These are phyloP conservation scores for Pseudocercospora macadamiae DNA, from an alignment of 2,329 filamentous ascomycete genomes.

Conservation along the genomic window DNA sequence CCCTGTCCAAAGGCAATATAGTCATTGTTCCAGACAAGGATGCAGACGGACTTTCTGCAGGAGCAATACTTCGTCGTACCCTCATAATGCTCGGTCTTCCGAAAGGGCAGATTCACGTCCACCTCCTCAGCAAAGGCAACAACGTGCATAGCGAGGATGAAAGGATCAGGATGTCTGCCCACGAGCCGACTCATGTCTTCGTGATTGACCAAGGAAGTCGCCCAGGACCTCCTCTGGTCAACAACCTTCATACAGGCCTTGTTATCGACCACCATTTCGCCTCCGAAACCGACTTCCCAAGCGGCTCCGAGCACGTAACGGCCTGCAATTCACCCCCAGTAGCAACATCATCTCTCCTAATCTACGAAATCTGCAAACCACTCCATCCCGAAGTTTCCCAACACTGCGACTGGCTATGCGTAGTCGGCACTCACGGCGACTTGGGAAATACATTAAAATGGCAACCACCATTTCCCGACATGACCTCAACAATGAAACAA, in stretches of 20 bases:
- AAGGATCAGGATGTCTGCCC: constrained; percentile 54
- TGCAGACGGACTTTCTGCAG: constrained; percentile 67
- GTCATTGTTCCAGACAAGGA: constrained; percentile 71
- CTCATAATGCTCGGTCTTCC: constrained; percentile 62
- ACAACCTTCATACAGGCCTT: constrained; percentile 54
- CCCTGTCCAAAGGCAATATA: constrained; percentile 52
- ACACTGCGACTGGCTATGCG: constrained; percentile 63
- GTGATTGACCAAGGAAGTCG: constrained; percentile 68
- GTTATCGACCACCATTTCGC: constrained; percentile 68
- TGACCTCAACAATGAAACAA: constrained; percentile 62
- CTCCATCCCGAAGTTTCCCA: constrained; percentile 56
- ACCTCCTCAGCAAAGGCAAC: constrained; percentile 63
- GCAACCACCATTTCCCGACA: constrained; percentile 68
- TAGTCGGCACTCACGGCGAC: constrained; percentile 65
- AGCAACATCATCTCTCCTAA: constrained; percentile 65
- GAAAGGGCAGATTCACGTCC: constrained; percentile 56
- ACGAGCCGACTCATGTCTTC: constrained; percentile 61
- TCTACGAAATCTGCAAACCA: constrained; percentile 63
- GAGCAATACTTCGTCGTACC: constrained; percentile 64
- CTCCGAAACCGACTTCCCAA: constrained; percentile 61
- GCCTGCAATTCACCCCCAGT: constrained; percentile 68
- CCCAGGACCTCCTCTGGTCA: constrained; percentile 57
- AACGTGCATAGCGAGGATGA: constrained; percentile 61
- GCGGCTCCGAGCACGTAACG: constrained; percentile 58
- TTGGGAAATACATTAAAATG: constrained; percentile 67